Percentiles rank a stretch among this genome's conserved stretches.
Evolutionary conservation across 148 eudicot genomes (phyloP).

Genomic region (Selenicereus undatus): DNA sequence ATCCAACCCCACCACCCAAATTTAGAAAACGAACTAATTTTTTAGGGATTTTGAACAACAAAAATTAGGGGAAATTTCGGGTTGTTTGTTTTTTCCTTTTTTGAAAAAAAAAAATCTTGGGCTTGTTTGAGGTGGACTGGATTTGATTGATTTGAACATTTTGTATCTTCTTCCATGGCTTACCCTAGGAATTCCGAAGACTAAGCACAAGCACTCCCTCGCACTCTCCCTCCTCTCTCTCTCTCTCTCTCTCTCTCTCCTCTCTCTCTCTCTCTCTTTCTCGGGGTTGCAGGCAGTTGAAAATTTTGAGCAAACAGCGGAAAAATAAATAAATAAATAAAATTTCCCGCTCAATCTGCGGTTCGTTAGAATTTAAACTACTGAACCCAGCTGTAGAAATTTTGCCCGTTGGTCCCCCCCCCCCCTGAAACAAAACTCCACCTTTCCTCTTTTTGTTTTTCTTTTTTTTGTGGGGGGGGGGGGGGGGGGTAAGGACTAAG

Average conservation of each 20-base stretch:
- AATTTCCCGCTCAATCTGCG: neutral
- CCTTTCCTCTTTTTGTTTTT: too few relatives aligned
- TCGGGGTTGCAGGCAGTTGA: neutral
- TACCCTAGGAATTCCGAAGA: constrained; percentile 7
- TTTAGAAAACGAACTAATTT: neutral
- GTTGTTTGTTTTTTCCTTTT: neutral
- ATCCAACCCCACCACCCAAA: neutral
- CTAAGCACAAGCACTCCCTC: neutral
- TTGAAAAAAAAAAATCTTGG: neutral
- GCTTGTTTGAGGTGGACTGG: neutral
- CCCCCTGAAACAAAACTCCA: too few relatives aligned
- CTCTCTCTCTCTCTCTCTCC: neutral
- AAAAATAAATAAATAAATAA: neutral
- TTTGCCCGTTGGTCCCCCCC: neutral
- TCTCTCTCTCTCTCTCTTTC: neutral
- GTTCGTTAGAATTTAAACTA: neutral
- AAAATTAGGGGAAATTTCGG: neutral
- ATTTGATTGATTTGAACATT: neutral
- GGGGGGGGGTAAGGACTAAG: too few relatives aligned
- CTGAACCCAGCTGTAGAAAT: neutral
- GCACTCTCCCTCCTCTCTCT: too few relatives aligned
- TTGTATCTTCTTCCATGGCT: neutral
- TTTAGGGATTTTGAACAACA: neutral
- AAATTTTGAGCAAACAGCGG: too few relatives aligned
- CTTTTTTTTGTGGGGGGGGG: too few relatives aligned